A percentile compares a stretch with the other conserved stretches of the same genome.
These are phyloP conservation scores for Tulasnella calospora DNA, from an alignment of 768 basidiomycete genomes.

Conservation along the genomic window DNA sequence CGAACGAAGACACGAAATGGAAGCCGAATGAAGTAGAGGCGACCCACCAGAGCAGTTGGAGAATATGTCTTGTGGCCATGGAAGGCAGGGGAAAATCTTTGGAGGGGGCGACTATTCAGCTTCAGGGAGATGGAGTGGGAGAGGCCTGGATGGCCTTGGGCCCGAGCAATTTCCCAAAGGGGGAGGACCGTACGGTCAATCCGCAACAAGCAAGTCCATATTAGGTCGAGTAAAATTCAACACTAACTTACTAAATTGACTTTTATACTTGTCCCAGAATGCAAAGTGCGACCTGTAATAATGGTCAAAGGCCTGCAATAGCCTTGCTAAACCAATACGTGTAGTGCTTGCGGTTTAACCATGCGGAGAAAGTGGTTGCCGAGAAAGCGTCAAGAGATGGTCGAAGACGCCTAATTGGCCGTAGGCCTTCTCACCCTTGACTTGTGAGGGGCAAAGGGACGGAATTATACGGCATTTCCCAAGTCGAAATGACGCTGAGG, in stretches of 20 bases:
- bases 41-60: neutral
- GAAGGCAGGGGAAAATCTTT: constrained; percentile 2
- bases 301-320: neutral
- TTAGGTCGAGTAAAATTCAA: neutral
- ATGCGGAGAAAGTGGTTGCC: neutral
- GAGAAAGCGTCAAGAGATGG: neutral
- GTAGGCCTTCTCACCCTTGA: constrained; percentile 3
- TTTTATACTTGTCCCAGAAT: neutral
- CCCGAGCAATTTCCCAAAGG: constrained; percentile 5
- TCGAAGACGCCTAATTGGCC: constrained; percentile 5
- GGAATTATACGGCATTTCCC: neutral
- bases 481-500: neutral
- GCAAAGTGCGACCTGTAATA: neutral
- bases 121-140: constrained; percentile 3
- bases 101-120: neutral
- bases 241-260: constrained; percentile 1
- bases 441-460: neutral
- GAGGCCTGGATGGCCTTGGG: constrained; percentile 8
- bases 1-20: neutral
- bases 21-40: neutral
- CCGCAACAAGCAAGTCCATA: neutral
- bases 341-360: neutral
- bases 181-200: neutral
- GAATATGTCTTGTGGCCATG: neutral
- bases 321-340: neutral